Evolutionary conservation across 2,329 filamentous ascomycete genomes (phyloP).

Genomic region (Arachnomyces sp.): DNA sequence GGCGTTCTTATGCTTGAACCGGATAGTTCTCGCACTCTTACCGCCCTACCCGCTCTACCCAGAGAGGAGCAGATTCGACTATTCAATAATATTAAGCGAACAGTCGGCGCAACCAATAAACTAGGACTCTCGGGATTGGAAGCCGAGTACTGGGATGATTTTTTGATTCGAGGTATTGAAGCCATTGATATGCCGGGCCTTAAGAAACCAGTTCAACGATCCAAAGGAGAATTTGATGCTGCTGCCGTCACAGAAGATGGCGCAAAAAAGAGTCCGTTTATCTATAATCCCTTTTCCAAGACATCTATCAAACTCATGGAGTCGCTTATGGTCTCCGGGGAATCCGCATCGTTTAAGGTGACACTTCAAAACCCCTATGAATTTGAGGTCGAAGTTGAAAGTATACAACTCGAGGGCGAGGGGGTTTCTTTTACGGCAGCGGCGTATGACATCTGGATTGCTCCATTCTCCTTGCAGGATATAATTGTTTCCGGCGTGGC

Average conservation of each 20-base stretch:
- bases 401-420: slow-evolving; percentile 64
- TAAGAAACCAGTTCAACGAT: slow-evolving; percentile 60
- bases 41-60: slow-evolving; percentile 52
- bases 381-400: slow-evolving; percentile 83
- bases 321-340: slow-evolving; percentile 67
- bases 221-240: slow-evolving; percentile 43
- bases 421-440: slow-evolving; percentile 65
- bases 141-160: slow-evolving; percentile 96
- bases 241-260: slow-evolving; percentile 32
- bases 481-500: slow-evolving; percentile 65
- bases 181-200: slow-evolving; percentile 56
- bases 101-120: slow-evolving; percentile 66
- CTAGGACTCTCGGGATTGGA: slow-evolving; percentile 63
- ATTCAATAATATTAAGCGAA: slow-evolving; percentile 78
- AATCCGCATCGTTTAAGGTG: slow-evolving; percentile 69
- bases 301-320: slow-evolving; percentile 51
- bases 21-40: slow-evolving; percentile 56
- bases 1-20: slow-evolving; percentile 68
- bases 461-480: slow-evolving; percentile 75
- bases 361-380: slow-evolving; percentile 92
- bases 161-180: slow-evolving; percentile 71
- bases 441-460: slow-evolving; percentile 60
- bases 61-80: slow-evolving; percentile 79
- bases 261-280: slow-evolving; percentile 63
- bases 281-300: slow-evolving; percentile 89